Base-by-base conservation (phyloP, 768 basidiomycete genomes). In the Trametes cubensis region DNA sequence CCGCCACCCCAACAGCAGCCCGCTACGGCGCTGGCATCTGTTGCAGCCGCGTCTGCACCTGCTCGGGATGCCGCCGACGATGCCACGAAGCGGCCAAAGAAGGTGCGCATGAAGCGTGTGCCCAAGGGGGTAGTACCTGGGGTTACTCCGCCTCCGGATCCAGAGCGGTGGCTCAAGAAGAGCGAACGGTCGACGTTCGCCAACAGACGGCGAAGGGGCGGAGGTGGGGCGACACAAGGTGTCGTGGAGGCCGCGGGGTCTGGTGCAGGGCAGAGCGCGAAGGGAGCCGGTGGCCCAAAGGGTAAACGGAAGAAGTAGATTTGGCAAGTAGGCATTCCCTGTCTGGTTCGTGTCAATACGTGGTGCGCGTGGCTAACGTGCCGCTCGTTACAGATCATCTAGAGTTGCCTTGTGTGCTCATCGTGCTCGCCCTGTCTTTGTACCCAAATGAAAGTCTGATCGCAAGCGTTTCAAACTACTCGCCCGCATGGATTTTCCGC, bases 151-250 rank as follows among this genome's bases (percentile, higher is more conserved):
- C 81, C 85, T 18, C 92, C 92, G 34, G 92, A 94, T 75, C 90
- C 92, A 25, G 92, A 94, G 73, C 79, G 92, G 64, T 94, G 92
- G 92, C 72, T 94, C 62, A 94, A 94, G 83, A 94, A 92, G 78
- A 89, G 84, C 55, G 90, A 92, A 72, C 79, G 90, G 51, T 81
- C 88, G 15, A 83, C 79, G 26, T 85, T 83, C 71, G 70, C 69
- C 55, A 80, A 81, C 44, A 83, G 75, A 70, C 80, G 83, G 72
- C 83, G 82, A 66, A 85, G 57, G 40, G 58, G 65, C 7, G 80
- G 67, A 78, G 76, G 76, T 34, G 80, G 81, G 11, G 89, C 90
- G 21, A 92, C 88, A 15, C 91, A 92, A 74, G 91, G 91, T 14
- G 69, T 79, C 28, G 81, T 83, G 47, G 75, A 73, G 52, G 70